Base-by-base conservation (phyloP, 257 asterid species). In the Solanum tacnaense region DNA sequence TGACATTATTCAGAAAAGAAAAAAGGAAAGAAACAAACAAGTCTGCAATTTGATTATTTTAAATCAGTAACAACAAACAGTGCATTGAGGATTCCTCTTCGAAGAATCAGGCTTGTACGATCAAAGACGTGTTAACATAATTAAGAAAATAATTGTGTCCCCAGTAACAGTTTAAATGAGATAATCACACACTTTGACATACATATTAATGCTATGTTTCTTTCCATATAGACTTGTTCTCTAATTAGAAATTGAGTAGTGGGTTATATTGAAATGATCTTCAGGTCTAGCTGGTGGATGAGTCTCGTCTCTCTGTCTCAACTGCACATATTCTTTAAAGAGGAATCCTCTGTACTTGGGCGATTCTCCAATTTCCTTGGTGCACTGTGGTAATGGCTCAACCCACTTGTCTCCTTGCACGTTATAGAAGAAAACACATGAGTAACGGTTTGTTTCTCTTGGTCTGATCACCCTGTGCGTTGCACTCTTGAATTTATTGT, bases 401-500 rank as follows among this genome's bases (percentile, higher is more conserved):
- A 94, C 89, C 94, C 93, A 89, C 46, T 90, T 86, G 56, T 92
- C 93, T 60, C 94, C 95, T 2, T 52, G 83, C 88, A 92, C 49
- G 74, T 87, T 89, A 29, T 92, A 89, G 93, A 92, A 93, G 83
- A 86, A 93, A 12, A 68, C 87, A 46, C 67, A 87, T 0, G 94
- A 91, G 86, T 90, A 86, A 23, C 93, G 89, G 86, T 86, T 90
- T 86, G 41, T 88, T 72, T 89, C 92, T 70, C 79, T 72, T 4
- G 86, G 86, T 44, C 93, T 90, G 46, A 88, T 86, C 2, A 94
- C 95, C n/a, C 94, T 86, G 44, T 93, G 97, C 5, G 92, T 91
- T 27, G 97, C 92, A 75, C 96, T 94, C 91, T 89, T 92, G 35
- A 91, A 88, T 85, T 90, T 93, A 20, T 92, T 84, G 74, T 94